Evolutionary conservation across 306 rosid genomes (phyloP), one percentile per base, ranked within the genome.

Genomic region (Malus domestica): DNA sequence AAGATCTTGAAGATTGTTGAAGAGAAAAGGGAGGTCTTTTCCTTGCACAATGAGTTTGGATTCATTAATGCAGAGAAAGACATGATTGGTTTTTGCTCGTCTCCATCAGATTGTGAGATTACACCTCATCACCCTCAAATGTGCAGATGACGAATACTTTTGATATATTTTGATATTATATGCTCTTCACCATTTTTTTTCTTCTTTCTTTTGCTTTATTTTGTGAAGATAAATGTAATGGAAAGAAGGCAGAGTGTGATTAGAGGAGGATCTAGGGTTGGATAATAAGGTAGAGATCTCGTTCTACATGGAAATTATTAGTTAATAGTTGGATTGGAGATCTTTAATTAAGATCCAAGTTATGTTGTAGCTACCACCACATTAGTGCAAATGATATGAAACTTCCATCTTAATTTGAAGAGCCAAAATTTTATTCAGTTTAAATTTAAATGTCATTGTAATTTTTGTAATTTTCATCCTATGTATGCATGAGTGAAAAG

Each of bases 91-190:
- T 80, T 54, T 67, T 87, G 72, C 77, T 83, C 63, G 8, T 78
- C 83, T 1, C 74, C 81, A 23, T 70, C 85, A 49, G 88, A 86
- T 73, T 82, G 83, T 80, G 85, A 85, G 52, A 84, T 82, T 58
- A 79, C 89, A 66, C 78, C 92, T 76, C 93, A 83, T 78, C 96
- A 76, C 76, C 84, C 89, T 75, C 93, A 86, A 83, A 67, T 82
- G 65, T 92, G 96, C 79, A 87, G 82, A 83, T 88, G 87, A 88
- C 74, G 35, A 59, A 18, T 29, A 19, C 20, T 11, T 18, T 44
- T 74, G 60, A 44, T 60, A 14, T 73, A 44, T 27, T 54, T 22
- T 60, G 65, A 23, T 60, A 30, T 6, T 64, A 45, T 46, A 18
- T 44, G 77, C 44, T 58, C 77, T 61, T 60, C 77, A 27, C 69